phyloP scores from a whole-genome alignment of 768 basidiomycete species.

The Amanita exitialis region DNA sequence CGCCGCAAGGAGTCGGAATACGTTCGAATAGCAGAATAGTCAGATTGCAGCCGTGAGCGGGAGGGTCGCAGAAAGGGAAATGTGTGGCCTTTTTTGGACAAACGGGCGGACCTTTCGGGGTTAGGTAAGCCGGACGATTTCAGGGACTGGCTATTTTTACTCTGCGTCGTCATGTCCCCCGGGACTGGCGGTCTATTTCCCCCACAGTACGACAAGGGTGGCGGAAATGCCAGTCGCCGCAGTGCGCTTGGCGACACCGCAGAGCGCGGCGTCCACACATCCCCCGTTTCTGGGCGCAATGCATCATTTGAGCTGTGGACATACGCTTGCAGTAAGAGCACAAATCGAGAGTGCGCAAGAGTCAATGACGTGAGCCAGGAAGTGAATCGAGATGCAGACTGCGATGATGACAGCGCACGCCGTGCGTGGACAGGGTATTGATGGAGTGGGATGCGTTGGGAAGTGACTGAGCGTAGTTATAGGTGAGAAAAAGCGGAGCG shows the following conservation, averaged over 20 bases:
- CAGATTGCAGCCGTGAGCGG: not conserved
- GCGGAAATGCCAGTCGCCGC: conserved; percentile 64
- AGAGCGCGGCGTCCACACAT: conserved; percentile 21
- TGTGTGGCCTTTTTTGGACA: conserved; percentile 14
- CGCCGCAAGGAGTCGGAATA: not conserved
- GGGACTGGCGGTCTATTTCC: conserved; percentile 7
- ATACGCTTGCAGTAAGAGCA: conserved; percentile 63
- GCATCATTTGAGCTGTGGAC: conserved; percentile 50
- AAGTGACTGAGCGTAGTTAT: conserved; percentile 36
- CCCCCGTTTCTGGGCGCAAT: conserved; percentile 36
- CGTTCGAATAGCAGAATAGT: not conserved
- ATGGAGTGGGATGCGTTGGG: conserved; percentile 55
- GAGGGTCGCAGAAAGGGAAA: conserved; percentile 18
- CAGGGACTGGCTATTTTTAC: not conserved
- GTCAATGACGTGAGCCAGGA: conserved; percentile 36
- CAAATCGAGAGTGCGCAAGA: conserved; percentile 63
- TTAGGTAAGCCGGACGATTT: too few relatives aligned
- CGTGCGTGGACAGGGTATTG: conserved; percentile 65
- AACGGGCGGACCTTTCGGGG: too few relatives aligned
- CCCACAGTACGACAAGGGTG: conserved; percentile 51
- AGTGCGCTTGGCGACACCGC: conserved; percentile 18
- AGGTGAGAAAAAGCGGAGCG: conserved; percentile 9
- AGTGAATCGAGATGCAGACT: conserved; percentile 21
- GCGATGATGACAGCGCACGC: conserved; percentile 31
- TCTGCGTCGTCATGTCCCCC: conserved; percentile 13